phyloP scores from a whole-genome alignment of 1,284 basidiomycete genomes.

The Cystobasidium slooffiae region DNA sequence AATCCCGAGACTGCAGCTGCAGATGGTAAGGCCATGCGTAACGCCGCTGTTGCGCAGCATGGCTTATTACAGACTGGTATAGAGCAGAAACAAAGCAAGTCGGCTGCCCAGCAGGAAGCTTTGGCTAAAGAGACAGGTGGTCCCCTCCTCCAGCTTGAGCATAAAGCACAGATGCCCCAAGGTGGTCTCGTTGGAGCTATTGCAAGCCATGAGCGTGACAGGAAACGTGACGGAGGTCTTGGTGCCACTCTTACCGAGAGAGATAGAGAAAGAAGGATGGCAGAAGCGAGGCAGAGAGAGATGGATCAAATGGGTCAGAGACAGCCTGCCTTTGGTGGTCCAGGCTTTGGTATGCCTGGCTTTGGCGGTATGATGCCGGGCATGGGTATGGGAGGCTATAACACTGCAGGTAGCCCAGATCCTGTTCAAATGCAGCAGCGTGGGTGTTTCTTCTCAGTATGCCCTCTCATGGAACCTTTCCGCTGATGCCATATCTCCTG shows the following conservation, averaged over 20 bases:
- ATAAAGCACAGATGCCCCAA: constrained; percentile 92
- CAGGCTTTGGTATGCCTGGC: constrained; percentile 48
- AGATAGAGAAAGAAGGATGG: constrained; percentile 85
- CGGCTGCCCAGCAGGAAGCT: constrained; percentile 92
- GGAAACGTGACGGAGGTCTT: constrained; percentile 90
- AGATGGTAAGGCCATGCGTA: constrained; percentile 38
- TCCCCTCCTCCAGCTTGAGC: constrained; percentile 88
- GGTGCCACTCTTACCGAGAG: constrained; percentile 93
- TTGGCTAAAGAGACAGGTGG: constrained; percentile 85
- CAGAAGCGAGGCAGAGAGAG: constrained; percentile 78
- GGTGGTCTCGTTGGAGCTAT: constrained; percentile 94
- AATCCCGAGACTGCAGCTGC: constrained; percentile 44
- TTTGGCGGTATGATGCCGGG: constrained; percentile 32
- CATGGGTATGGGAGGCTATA: constrained; percentile 39
- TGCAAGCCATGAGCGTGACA: constrained; percentile 89
- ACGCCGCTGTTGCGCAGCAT: constrained; percentile 67
- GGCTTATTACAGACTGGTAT: constrained; percentile 91
- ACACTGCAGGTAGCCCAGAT: constrained; percentile 2
- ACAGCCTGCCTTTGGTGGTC: constrained; percentile 53
- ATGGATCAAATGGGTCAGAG: constrained; percentile 78
- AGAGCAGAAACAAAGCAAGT: constrained; percentile 92
- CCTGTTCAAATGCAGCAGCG: constrained; percentile 28
- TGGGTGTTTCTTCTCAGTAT: background rate
- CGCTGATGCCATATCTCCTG: background rate
- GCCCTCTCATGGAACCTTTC: background rate